phyloP scores from a whole-genome alignment of 805 yeast species.

The Candida oleophila region DNA sequence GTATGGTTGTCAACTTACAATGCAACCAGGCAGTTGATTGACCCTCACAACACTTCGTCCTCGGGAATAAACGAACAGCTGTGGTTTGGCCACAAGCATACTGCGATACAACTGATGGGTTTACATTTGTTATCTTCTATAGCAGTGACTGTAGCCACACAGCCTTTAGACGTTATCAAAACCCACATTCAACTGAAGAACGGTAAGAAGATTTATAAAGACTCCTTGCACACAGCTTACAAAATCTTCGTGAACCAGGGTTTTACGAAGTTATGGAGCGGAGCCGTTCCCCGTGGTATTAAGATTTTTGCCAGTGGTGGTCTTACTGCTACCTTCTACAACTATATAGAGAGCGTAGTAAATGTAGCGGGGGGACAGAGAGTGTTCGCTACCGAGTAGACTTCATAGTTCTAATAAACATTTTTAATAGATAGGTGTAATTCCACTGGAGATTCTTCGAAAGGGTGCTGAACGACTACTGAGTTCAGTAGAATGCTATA shows the following conservation, averaged over 20 bases:
- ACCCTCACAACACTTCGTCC: conserved; percentile 42
- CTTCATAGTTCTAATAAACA: too few species aligned
- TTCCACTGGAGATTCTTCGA: too few species aligned
- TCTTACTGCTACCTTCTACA: conserved; percentile 39
- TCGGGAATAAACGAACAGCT: conserved; percentile 21
- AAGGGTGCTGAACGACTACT: too few species aligned
- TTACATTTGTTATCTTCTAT: conserved; percentile 57
- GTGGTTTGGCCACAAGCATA: conserved; percentile 47
- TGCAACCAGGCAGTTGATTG: conserved; percentile 66
- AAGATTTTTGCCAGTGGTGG: conserved; percentile 43
- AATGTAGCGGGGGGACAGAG: conserved; percentile 30
- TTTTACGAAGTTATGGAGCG: conserved; percentile 28
- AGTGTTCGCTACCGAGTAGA: conserved; percentile 22
- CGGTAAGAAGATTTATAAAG: conserved; percentile 56
- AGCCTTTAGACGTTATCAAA: conserved; percentile 86
- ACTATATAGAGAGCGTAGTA: conserved; percentile 31
- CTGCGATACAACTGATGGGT: conserved; percentile 47
- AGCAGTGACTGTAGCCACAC: conserved; percentile 76
- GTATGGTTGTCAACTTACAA: conserved; percentile 85
- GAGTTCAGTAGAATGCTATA: too few species aligned
- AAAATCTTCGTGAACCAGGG: conserved; percentile 33
- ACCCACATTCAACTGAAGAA: conserved; percentile 82
- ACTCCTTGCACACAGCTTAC: conserved; percentile 52
- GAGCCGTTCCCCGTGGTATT: conserved; percentile 39
- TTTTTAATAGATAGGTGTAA: too few species aligned